Evolutionary conservation across 176 grass and related monocot genomes (phyloP).

Genomic region (Raddia distichophylla): DNA sequence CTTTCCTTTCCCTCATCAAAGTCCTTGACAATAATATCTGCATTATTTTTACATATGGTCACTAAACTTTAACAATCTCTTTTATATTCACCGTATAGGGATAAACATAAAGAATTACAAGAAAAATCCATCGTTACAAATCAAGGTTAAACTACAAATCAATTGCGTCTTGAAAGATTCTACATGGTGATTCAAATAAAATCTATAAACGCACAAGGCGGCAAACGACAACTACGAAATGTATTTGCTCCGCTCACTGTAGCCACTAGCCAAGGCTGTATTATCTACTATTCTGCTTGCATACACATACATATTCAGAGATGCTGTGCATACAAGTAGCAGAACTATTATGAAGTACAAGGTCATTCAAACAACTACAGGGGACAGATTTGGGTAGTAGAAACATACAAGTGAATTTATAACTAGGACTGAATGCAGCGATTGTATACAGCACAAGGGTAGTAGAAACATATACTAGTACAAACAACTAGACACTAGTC

Average conservation of each 20-base stretch:
- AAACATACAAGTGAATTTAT: background rate
- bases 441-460: background rate
- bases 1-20: constrained; percentile 77
- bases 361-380: constrained; percentile 1
- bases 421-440: background rate
- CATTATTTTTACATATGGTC: constrained; percentile 31
- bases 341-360: background rate
- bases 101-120: constrained; percentile 1
- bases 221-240: background rate
- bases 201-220: background rate
- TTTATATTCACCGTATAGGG: background rate
- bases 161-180: background rate
- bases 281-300: background rate
- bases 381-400: background rate
- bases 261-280: background rate
- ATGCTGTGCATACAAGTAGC: background rate
- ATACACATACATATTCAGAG: constrained; percentile 16
- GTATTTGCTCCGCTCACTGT: background rate
- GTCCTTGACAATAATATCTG: constrained; percentile 60
- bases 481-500: background rate
- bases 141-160: background rate
- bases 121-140: constrained; percentile 16
- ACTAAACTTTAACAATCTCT: constrained; percentile 13
- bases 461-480: background rate
- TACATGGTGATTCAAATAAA: background rate